Conservation (phyloP, 768 basidiomycete species). For the Russula griseocarnosa region DNA sequence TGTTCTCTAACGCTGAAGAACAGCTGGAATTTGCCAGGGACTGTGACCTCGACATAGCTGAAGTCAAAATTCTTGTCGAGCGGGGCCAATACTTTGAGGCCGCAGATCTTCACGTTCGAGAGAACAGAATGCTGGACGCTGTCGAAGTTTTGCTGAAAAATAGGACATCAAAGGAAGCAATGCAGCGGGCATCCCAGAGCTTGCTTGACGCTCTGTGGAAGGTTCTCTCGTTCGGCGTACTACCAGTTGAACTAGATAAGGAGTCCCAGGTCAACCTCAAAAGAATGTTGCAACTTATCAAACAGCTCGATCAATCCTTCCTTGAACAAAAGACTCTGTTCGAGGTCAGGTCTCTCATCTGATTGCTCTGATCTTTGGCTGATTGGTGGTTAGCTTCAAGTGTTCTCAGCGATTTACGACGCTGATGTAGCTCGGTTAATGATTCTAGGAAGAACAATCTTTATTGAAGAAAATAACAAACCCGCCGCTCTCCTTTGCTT, state of each 20-base stretch:
- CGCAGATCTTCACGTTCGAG: constrained; percentile 43
- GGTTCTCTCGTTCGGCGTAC: constrained; percentile 38
- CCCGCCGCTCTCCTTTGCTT: constrained; percentile 24
- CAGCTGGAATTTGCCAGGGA: constrained; percentile 54
- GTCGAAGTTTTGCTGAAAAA: constrained; percentile 44
- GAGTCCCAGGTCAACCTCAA: constrained; percentile 4
- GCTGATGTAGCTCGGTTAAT: neutral
- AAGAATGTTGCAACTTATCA: constrained; percentile 6
- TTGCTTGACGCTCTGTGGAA: constrained; percentile 48
- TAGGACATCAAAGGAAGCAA: constrained; percentile 31
- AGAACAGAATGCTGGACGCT: constrained; percentile 47
- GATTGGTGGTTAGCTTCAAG: constrained; percentile 5
- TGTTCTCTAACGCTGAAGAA: constrained; percentile 53
- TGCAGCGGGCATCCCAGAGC: constrained; percentile 38
- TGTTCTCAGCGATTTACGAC: constrained; percentile 18
- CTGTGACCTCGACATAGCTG: constrained; percentile 49
- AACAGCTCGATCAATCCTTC: neutral
- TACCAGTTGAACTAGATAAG: neutral
- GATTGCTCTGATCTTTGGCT: neutral
- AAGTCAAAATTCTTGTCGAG: constrained; percentile 43
- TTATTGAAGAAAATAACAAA: neutral
- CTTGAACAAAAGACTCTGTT: neutral
- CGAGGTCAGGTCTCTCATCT: constrained; percentile 8
- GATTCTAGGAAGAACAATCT: neutral
- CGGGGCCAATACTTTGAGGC: constrained; percentile 46